Evolutionary conservation across 1,284 basidiomycete species (phyloP), one percentile per base, ranked within the genome.

Genomic region (Microbotryomycetes sp.): DNA sequence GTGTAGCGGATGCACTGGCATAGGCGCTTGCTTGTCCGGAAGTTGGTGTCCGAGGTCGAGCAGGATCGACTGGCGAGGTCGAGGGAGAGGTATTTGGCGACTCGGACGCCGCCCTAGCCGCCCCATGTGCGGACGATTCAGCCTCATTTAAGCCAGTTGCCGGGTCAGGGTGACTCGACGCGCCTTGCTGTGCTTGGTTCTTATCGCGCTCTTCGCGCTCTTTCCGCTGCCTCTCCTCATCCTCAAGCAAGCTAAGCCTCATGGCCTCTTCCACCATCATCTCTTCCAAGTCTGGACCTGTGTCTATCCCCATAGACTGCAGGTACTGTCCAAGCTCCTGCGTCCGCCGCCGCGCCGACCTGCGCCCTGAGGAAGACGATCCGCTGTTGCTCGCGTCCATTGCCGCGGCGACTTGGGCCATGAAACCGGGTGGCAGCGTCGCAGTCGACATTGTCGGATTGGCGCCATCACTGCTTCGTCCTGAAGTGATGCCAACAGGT

Each of bases 241-340:
- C 91, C 69, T 98, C 94, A 56, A 96, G 75, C 66, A 97, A 79
- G 49, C 91, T 96, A 60, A 97, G 79, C 47, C 94, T 85, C 92
- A 99, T 97, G 1, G 94, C 96, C 77, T 98, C 94, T 89, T 94
- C 93, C 57, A 99, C 81, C 93, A 98, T 97, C 52, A 97, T 78
- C 88, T 97, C 71, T 47, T 68, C 70, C 29, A 69, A 63, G 30
- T 69, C 67, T 9, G 50, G 58, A 3, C 62, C 71, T 4, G 66
- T 49, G 3, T 58, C 64, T 13, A 55, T 52, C 16, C 57, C 62
- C 28, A 61, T 53, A n/a, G 28, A 49, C 29, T 58, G 16, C 21
- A 69, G 56, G 54, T 51, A 60, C 71, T 60, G 51, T 48, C 62
- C 28, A 35, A 65, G 47, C 48, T 66, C 70, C 15, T 41, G 61